Evolutionary conservation across 2,329 filamentous ascomycete species (phyloP), one percentile per base, ranked within the genome.

Genomic region (Fusarium annulatum): DNA sequence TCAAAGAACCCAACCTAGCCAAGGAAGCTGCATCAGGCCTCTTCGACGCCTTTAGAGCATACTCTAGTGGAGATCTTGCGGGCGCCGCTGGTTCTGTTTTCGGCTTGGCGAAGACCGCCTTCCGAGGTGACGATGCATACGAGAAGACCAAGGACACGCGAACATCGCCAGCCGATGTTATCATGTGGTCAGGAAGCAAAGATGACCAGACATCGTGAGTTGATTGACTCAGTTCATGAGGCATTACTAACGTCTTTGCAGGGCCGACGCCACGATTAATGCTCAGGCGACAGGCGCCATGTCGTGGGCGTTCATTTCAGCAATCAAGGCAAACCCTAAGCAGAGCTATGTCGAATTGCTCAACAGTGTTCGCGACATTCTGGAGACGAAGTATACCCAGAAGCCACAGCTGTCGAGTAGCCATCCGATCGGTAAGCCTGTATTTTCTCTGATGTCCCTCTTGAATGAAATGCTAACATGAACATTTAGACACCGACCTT

Each of bases 181-280:
- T 99, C 81, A 97, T 98, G 94, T 97, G 95, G 93, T 97, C 94
- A 69, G 96, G 96, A 64, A 97, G 94, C 85, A 98, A 97, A 84
- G 96, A 99, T 80, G 90, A 92, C 70, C 96, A 98, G 84, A 99
- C 96, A 76, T 95, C 93, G 92, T 86, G 69, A 78, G 83, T 81
- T 8, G 1, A 9, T 12, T 10, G 5, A 11, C 11, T 18, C 7
- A 79, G 49, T 3, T 4, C 18, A 6, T 10, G 26, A 41, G 28
- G 19, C 15, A 14, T 7, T 61, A 57, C 77, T 81, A 59, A 81
- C 76, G 30, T 53, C 9, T 57, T 56, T 62, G 62, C 76, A 97
- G 95, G 67, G 93, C 94, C 84, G 96, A 99, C 82, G 95, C 96
- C 18, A 93, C 91, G 34, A 98, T 98, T 75, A 90, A 88, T 48